Percentiles rank a stretch among this genome's conserved stretches.
These are phyloP conservation scores for Amanita jacksonii DNA, from an alignment of 768 basidiomycete genomes.

Conservation along the genomic window DNA sequence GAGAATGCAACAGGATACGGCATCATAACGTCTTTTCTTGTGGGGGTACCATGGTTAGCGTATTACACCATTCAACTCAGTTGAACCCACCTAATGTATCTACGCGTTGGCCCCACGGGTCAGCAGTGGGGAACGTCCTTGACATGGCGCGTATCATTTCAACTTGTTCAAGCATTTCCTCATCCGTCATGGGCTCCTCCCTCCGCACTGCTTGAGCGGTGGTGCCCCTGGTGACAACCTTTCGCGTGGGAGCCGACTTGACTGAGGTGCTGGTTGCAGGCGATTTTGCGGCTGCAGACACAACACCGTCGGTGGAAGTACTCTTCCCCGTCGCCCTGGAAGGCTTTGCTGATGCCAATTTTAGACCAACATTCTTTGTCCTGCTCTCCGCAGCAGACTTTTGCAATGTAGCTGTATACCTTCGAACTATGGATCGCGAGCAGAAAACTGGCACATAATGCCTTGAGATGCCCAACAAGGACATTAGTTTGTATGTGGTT, in stretches of 20 bases:
- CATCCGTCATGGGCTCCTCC: constrained; percentile 15
- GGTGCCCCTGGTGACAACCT: background rate
- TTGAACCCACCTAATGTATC: constrained; percentile 29
- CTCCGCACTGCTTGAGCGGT: constrained; percentile 5
- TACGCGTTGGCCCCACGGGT: constrained; percentile 32
- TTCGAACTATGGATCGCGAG: constrained; percentile 2
- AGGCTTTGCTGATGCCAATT: background rate
- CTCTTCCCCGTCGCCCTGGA: too few species aligned
- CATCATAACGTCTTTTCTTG: constrained; percentile 35
- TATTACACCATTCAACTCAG: background rate
- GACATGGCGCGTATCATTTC: constrained; percentile 26
- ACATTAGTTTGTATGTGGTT: constrained; percentile 11
- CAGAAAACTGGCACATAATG: background rate
- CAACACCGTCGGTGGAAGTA: background rate
- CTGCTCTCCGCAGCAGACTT: constrained; percentile 8
- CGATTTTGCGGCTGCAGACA: too few species aligned
- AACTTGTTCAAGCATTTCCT: constrained; percentile 27
- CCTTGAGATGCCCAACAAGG: background rate
- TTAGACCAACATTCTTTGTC: background rate
- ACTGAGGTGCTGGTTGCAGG: background rate
- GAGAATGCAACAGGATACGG: constrained; percentile 18
- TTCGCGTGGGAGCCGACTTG: background rate
- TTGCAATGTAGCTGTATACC: constrained; percentile 14
- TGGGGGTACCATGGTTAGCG: constrained; percentile 8
- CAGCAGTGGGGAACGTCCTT: constrained; percentile 26